phyloP scores from a whole-genome alignment of 2,329 filamentous ascomycete genomes.

The Paecilomyces formosus region DNA sequence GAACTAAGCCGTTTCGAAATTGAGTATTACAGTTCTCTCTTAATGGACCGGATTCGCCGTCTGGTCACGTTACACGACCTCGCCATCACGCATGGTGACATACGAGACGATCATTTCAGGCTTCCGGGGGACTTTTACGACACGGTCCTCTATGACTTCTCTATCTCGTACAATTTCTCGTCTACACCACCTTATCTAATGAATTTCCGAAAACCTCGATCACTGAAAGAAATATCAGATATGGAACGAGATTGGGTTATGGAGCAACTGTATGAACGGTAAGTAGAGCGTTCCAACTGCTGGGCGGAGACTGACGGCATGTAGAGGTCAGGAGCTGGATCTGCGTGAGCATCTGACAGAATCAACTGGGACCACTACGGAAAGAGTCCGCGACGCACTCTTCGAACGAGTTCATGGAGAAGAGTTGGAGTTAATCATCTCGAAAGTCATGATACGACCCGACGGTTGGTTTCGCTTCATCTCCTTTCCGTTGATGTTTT shows the following conservation, averaged over 20 bases:
- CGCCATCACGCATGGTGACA: slow-evolving; percentile 8
- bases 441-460: neutral
- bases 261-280: neutral
- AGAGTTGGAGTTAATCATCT: neutral
- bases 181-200: slow-evolving; percentile 1
- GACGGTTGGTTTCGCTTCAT: neutral
- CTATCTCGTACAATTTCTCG: slow-evolving; percentile 4
- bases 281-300: neutral
- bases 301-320: neutral
- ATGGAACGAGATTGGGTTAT: neutral
- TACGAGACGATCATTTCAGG: slow-evolving; percentile 10
- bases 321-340: neutral
- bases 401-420: neutral
- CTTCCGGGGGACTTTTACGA: slow-evolving; percentile 9
- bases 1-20: slow-evolving; percentile 5
- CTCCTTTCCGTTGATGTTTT: neutral
- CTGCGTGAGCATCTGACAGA: neutral
- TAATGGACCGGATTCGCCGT: slow-evolving; percentile 7
- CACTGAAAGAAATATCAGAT: neutral
- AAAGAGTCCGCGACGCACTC: neutral
- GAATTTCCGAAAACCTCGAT: neutral
- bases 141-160: slow-evolving; percentile 10
- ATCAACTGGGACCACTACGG: neutral
- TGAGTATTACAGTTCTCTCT: slow-evolving; percentile 7
- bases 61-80: slow-evolving; percentile 7